These are phyloP conservation scores for Elsinoe australis DNA, from an alignment of 2,329 filamentous ascomycete species.

Conservation along the genomic window DNA sequence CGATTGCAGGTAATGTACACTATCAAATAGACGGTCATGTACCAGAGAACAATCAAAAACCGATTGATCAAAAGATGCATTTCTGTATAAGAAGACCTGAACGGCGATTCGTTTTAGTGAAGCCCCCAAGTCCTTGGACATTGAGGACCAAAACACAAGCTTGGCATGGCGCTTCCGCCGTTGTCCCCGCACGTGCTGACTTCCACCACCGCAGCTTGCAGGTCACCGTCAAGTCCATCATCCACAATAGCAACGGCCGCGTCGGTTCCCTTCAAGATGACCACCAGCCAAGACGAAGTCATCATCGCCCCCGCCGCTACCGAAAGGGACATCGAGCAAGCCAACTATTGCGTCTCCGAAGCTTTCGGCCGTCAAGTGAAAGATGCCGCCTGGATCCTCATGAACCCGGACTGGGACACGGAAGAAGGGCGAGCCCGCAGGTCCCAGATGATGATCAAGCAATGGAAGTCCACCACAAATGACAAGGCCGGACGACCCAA, in stretches of 20 bases:
- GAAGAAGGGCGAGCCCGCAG: constrained; percentile 36
- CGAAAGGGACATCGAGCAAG: constrained; percentile 7
- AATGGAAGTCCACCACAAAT: constrained; percentile 36
- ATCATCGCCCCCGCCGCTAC: not conserved
- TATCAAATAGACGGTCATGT: constrained; percentile 13
- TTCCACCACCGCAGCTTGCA: too few species aligned
- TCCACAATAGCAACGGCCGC: not conserved
- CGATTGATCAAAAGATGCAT: not conserved
- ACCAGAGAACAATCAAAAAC: constrained; percentile 10
- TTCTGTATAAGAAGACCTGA: not conserved
- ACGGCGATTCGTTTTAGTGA: too few species aligned
- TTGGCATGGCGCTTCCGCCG: too few species aligned
- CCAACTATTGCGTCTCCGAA: constrained; percentile 28
- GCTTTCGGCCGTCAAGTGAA: constrained; percentile 46
- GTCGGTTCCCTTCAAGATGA: not conserved
- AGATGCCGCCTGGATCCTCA: constrained; percentile 46
- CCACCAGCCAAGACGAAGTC: not conserved
- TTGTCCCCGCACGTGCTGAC: too few species aligned
- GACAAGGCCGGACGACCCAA: constrained; percentile 43
- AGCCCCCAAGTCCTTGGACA: too few species aligned
- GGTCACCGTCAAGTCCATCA: too few species aligned
- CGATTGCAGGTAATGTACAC: constrained; percentile 13
- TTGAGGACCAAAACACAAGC: too few species aligned
- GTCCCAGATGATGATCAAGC: constrained; percentile 34
- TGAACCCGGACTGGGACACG: constrained; percentile 51